phyloP scores from a whole-genome alignment of 1,139 yeast genomes.

The Magnusiomyces ingens region DNA sequence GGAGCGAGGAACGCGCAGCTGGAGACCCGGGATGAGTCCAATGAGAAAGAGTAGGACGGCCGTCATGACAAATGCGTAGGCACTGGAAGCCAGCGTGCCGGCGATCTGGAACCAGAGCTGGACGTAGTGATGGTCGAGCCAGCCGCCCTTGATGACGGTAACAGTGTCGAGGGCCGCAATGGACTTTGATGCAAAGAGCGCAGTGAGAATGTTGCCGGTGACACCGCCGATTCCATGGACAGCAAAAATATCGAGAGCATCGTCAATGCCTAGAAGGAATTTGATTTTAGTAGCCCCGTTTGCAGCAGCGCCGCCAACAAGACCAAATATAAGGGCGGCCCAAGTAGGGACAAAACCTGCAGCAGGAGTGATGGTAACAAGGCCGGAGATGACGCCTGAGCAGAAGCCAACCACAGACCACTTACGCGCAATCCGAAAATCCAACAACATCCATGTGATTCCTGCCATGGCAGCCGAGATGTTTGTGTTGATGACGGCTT shows the following conservation, averaged over 20 bases:
- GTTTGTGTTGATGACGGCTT: conserved; percentile 33
- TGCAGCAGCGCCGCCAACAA: conserved; percentile 32
- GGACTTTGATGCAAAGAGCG: conserved; percentile 27
- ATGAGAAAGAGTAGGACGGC: conserved; percentile 39
- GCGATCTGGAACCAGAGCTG: conserved; percentile 46
- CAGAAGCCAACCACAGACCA: conserved; percentile 36
- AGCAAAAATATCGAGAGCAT: conserved; percentile 34
- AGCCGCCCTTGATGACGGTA: conserved; percentile 39
- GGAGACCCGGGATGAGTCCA: conserved; percentile 43
- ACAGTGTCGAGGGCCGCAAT: conserved; percentile 17
- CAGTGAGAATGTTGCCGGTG: conserved; percentile 33
- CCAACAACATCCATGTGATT: conserved; percentile 31
- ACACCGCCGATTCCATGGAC: conserved; percentile 35
- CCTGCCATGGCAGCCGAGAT: conserved; percentile 33
- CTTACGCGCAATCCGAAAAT: conserved; percentile 26
- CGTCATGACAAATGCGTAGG: conserved; percentile 39
- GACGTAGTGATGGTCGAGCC: conserved; percentile 43
- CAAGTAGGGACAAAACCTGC: conserved; percentile 36
- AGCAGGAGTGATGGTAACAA: conserved; percentile 37
- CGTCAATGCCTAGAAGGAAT: conserved; percentile 33
- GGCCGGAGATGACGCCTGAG: conserved; percentile 37
- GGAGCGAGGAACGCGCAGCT: conserved; percentile 38
- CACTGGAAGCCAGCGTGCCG: conserved; percentile 40
- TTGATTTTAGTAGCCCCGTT: conserved; percentile 36
- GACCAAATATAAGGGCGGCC: conserved; percentile 33